Conservation (phyloP, 1,284 basidiomycete species). For the Apiotrichum domesticum region DNA sequence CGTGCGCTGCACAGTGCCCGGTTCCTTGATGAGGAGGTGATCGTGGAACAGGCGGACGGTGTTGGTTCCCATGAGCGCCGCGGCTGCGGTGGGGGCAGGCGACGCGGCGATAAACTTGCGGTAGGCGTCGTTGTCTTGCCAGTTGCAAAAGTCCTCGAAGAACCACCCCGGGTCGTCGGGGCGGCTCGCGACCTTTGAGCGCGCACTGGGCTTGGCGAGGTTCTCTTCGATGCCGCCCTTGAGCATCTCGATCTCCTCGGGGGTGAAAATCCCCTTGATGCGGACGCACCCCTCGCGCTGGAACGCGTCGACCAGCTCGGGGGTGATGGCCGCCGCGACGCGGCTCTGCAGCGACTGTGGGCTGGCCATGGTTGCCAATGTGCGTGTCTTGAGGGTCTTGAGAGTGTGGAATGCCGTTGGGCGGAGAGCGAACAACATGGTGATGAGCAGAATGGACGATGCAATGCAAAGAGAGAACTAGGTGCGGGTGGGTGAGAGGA, state of each 20-base stretch:
- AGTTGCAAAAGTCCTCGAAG: conserved; percentile 21
- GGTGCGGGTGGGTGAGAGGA: too few species aligned
- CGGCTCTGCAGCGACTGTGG: not conserved
- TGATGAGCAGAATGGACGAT: too few species aligned
- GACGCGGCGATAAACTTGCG: conserved; percentile 8
- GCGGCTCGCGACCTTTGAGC: conserved; percentile 9
- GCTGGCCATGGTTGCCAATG: not conserved
- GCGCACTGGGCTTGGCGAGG: not conserved
- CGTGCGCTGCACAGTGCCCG: conserved; percentile 13
- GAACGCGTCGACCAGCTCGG: conserved; percentile 4
- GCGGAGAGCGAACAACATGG: too few species aligned
- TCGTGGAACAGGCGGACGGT: conserved; percentile 14
- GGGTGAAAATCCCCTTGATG: conserved; percentile 10
- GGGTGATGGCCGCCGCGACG: conserved; percentile 8
- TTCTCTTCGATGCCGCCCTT: conserved; percentile 11
- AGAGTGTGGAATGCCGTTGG: too few species aligned
- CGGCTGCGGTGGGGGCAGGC: conserved; percentile 8
- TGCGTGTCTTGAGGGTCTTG: too few species aligned
- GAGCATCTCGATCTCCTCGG: conserved; percentile 7
- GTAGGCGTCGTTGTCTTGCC: conserved; percentile 5
- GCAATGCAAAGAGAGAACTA: too few species aligned
- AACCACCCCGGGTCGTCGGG: conserved; percentile 17
- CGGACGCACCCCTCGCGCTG: conserved; percentile 9
- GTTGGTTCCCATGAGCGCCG: conserved; percentile 6
- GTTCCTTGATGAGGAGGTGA: conserved; percentile 17